Conservation (phyloP, 495 filamentous ascomycete species). For the Aspergillus ostianus region DNA sequence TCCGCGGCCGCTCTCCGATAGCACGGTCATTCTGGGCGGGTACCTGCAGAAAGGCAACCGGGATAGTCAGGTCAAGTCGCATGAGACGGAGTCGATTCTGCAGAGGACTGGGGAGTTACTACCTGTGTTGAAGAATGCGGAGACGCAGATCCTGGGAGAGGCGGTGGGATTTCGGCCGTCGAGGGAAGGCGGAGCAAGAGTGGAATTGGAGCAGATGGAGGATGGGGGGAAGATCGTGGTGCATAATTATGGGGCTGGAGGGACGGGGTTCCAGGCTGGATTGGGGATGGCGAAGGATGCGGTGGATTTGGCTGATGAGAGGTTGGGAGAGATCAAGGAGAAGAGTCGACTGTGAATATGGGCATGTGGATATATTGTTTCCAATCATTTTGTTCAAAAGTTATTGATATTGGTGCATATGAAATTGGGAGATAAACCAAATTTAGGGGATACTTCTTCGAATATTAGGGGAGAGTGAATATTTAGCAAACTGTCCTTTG, state of each 20-base stretch:
- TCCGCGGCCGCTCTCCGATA: conserved; percentile 30
- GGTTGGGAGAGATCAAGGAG: not conserved
- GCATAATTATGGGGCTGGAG: conserved; percentile 25
- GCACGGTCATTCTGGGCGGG: conserved; percentile 30
- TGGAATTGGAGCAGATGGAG: conserved; percentile 20
- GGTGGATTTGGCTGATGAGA: not conserved
- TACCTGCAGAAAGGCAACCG: conserved; percentile 28
- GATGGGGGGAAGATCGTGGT: conserved; percentile 13
- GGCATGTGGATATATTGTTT: too few species aligned
- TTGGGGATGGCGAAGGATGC: conserved; percentile 25
- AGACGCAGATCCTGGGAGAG: conserved; percentile 22
- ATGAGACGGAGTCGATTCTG: conserved; percentile 31
- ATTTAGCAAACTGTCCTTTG: too few species aligned
- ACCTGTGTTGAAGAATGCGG: conserved; percentile 13
- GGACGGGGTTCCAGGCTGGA: conserved; percentile 27
- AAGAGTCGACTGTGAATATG: not conserved
- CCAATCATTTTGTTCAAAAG: too few species aligned
- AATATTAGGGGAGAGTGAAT: too few species aligned
- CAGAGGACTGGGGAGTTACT: conserved; percentile 22
- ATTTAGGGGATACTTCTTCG: too few species aligned
- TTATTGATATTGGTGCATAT: too few species aligned
- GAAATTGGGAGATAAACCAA: too few species aligned
- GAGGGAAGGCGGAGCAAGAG: conserved; percentile 27
- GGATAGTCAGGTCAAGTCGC: conserved; percentile 12
- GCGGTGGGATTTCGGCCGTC: conserved; percentile 31